Evolutionary conservation across 2,329 filamentous ascomycete species (phyloP), one percentile per base, ranked within the genome.

Genomic region (Talaromyces sp.): DNA sequence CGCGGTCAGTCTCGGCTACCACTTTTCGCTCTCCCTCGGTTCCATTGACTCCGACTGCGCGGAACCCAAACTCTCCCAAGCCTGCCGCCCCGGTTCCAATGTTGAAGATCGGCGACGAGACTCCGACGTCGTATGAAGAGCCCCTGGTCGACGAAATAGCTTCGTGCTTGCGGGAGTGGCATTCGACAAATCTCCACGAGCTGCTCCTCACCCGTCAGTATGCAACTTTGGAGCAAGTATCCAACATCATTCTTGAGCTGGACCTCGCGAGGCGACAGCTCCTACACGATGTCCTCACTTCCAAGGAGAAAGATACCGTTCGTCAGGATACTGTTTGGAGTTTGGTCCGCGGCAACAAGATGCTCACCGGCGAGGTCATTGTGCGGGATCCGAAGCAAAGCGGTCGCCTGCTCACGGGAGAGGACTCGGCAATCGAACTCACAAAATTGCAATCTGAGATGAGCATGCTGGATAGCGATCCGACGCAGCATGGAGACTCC

Each of bases 31-130:
- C 70, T 4, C 65, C 66, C 19, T 72, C 74, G 15, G 67, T 75
- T 42, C 72, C 74, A 22, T 68, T 73, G 49, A 74, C 74, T 1
- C 73, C 76, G 11, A 60, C 70, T 44, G 72, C 74, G 32, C 85
- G 88, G 64, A 85, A 92, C 68, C 87, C 88, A 1, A 82, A 85
- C 71, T 85, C 69, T 25, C 71, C 73, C 10, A 92, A 91, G 68
- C 95, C 93, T 32, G 86, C 92, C 11, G 96, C 96, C 11, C 95
- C 95, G 0, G 93, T 99, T 9, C 95, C 95, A 4, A 95, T 98
- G 90, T 83, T 99, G 58, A 96, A 97, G 75, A 93, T 99, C 73
- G 95, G 95, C 62, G 95, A 99, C 71, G 95, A 99, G 79, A 96
- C 92, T 1, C 91, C 93, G 1, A 96, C 92, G 0, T 97, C 92